Evolutionary conservation across 1,284 basidiomycete genomes (phyloP).

Genomic region (Ganoderma sinense): DNA sequence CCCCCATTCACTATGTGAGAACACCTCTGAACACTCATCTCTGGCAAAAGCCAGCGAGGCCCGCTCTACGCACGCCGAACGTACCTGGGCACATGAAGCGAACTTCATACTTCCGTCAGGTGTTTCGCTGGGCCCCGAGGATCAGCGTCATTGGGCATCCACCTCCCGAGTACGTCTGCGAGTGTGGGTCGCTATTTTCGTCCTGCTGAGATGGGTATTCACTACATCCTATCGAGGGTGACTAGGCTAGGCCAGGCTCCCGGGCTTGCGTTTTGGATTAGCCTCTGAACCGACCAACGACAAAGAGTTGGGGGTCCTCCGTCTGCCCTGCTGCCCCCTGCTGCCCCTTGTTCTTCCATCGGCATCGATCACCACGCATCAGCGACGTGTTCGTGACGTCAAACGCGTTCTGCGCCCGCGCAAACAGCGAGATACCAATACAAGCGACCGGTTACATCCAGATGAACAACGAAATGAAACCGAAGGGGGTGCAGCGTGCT

Average conservation of each 20-base stretch:
- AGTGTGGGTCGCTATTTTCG: neutral
- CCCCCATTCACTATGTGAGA: slow-evolving; percentile 4
- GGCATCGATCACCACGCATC: neutral
- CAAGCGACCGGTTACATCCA: neutral
- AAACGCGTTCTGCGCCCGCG: neutral
- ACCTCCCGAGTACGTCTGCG: neutral
- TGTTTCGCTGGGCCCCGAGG: neutral
- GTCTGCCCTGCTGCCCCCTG: neutral
- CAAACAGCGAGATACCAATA: neutral
- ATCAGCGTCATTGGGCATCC: slow-evolving; percentile 2
- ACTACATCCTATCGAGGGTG: neutral
- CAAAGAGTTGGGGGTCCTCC: neutral
- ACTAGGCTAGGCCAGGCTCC: neutral
- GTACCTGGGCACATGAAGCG: slow-evolving; percentile 4
- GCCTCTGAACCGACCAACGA: neutral
- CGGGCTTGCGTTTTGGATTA: neutral
- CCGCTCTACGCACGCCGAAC: neutral
- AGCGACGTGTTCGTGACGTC: neutral
- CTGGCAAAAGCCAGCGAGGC: slow-evolving; percentile 3
- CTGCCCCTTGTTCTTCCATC: neutral
- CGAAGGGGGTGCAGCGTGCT: neutral
- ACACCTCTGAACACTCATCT: neutral
- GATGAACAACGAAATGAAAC: neutral
- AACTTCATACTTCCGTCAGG: neutral
- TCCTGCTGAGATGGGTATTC: neutral